phyloP scores from a whole-genome alignment of 2,329 filamentous ascomycete species.

The Cylindrodendrum hubeiense region DNA sequence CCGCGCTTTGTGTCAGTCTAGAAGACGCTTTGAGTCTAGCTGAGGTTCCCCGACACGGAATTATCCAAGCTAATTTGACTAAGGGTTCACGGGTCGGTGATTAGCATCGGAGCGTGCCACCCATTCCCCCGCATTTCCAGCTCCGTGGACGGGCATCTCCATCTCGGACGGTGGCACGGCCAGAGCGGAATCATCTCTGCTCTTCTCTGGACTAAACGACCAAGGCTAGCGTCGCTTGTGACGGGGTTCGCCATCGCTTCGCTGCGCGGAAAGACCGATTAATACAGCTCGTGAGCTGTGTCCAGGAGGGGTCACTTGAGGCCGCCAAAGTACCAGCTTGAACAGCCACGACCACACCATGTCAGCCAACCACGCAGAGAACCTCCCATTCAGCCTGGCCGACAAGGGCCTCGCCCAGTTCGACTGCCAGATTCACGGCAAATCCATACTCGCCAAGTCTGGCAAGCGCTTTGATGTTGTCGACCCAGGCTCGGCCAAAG shows the following conservation, averaged over 20 bases:
- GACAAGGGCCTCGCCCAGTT: slow-evolving; percentile 61
- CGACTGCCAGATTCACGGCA: slow-evolving; percentile 63
- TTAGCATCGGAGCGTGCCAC: slow-evolving; percentile 32
- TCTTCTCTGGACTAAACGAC: not conserved
- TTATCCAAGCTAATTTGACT: not conserved
- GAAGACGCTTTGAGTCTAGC: not conserved
- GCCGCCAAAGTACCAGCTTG: not conserved
- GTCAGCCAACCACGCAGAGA: slow-evolving; percentile 16
- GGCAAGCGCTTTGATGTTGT: slow-evolving; percentile 64
- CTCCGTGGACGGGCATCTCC: not conserved
- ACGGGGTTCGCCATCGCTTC: not conserved
- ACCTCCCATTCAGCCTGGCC: slow-evolving; percentile 57
- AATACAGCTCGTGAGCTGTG: slow-evolving; percentile 5
- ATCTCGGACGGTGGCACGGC: slow-evolving; percentile 2
- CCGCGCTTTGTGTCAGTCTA: not conserved
- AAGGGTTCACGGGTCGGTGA: not conserved
- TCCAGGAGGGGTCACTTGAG: not conserved
- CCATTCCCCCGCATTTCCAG: slow-evolving; percentile 24
- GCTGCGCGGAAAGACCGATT: not conserved
- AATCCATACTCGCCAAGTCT: slow-evolving; percentile 59
- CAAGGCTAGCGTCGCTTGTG: not conserved
- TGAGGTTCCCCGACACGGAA: not conserved
- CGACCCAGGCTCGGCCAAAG: slow-evolving; percentile 63
- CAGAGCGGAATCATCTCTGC: not conserved
- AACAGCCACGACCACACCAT: slow-evolving; percentile 3